phyloP scores from a whole-genome alignment of 2,329 filamentous ascomycete genomes.

The Hypoxylon sp. region DNA sequence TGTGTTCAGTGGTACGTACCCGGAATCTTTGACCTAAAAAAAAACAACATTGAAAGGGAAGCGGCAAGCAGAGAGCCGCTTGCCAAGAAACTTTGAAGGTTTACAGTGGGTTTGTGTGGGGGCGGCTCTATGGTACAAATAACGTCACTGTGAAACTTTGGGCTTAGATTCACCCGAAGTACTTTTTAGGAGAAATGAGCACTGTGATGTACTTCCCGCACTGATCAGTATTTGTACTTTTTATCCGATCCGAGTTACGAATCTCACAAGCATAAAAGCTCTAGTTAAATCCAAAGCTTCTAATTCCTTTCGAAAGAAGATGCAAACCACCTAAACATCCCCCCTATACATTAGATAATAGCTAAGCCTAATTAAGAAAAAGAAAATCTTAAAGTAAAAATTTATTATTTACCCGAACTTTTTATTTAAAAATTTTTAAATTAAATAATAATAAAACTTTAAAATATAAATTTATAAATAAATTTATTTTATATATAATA shows the following conservation, averaged over 20 bases:
- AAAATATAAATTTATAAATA: too few species aligned
- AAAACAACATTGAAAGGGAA: neutral
- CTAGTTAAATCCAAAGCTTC: slow-evolving; percentile 29
- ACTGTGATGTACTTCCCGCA: slow-evolving; percentile 18
- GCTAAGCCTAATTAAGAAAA: too few species aligned
- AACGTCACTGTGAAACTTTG: slow-evolving; percentile 39
- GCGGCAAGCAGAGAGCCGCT: slow-evolving; percentile 20
- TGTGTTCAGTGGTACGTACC: slow-evolving; percentile 7
- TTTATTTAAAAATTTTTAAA: neutral
- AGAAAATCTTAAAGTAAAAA: too few species aligned
- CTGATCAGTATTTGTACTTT: slow-evolving; percentile 21
- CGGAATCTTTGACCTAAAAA: neutral
- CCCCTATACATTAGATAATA: too few species aligned
- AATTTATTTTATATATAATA: neutral
- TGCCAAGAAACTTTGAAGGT: slow-evolving; percentile 21
- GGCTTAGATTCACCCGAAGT: slow-evolving; percentile 1
- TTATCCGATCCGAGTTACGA: slow-evolving; percentile 22
- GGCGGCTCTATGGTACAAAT: slow-evolving; percentile 24
- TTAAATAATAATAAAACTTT: neutral
- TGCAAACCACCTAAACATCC: too few species aligned
- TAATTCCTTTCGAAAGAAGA: too few species aligned
- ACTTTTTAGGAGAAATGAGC: slow-evolving; percentile 8
- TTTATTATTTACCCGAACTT: neutral
- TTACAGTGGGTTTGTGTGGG: slow-evolving; percentile 19
- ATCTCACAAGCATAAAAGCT: slow-evolving; percentile 28